These are phyloP conservation scores for Neofusicoccum kwambonambiense DNA, from an alignment of 2,329 filamentous ascomycete species.

Conservation along the genomic window DNA sequence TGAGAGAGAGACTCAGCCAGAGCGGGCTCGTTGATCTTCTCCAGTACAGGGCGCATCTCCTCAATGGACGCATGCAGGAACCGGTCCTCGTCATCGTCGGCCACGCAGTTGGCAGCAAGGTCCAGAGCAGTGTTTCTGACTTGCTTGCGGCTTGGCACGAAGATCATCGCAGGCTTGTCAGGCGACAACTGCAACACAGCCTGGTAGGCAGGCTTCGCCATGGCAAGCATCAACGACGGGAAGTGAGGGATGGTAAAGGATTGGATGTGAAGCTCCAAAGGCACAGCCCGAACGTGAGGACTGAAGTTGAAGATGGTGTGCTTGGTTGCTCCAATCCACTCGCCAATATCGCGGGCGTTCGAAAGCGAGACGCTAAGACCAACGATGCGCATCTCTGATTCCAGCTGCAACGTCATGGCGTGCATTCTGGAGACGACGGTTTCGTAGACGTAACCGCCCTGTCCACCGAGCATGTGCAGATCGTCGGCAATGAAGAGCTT, in stretches of 20 bases:
- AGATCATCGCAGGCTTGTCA: constrained; percentile 86
- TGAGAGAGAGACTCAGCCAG: constrained; percentile 87
- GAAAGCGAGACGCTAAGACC: constrained; percentile 88
- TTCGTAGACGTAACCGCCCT: constrained; percentile 87
- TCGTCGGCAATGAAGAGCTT: constrained; percentile 94
- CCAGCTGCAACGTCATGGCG: constrained; percentile 85
- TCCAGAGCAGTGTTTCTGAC: constrained; percentile 84
- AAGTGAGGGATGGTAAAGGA: constrained; percentile 96
- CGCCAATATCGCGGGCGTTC: constrained; percentile 89
- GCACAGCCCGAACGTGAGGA: constrained; percentile 82
- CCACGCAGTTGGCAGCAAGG: constrained; percentile 79
- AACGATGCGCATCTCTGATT: constrained; percentile 80
- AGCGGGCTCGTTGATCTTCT: constrained; percentile 79
- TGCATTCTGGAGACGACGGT: constrained; percentile 97
- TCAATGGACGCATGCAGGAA: constrained; percentile 84
- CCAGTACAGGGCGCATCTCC: constrained; percentile 78
- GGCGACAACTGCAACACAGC: constrained; percentile 85
- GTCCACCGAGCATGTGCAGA: constrained; percentile 86
- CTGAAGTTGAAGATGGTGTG: constrained; percentile 99
- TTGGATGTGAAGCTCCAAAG: constrained; percentile 90
- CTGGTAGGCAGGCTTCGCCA: constrained; percentile 91
- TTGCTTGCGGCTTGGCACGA: constrained; percentile 92
- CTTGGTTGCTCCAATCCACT: constrained; percentile 97
- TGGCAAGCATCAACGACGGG: constrained; percentile 96
- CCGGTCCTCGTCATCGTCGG: constrained; percentile 88